Conservation (phyloP, 257 asterid genomes). For the Solanum clarkiae region DNA sequence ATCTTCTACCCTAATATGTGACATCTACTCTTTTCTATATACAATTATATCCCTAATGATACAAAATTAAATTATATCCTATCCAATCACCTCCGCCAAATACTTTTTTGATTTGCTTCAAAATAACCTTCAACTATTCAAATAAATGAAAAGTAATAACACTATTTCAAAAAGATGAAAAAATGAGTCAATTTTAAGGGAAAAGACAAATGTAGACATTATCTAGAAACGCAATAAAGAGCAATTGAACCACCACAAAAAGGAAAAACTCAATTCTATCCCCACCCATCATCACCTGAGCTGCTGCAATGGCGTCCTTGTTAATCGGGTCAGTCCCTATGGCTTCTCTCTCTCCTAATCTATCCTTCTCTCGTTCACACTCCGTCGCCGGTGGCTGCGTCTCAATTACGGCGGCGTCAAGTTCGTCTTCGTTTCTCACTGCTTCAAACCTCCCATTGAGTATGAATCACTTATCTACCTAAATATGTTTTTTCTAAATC, state of each 20-base stretch:
- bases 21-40: too few relatives aligned
- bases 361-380: constrained; percentile 43
- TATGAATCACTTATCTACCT: constrained; percentile 15
- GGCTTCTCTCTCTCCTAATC: constrained; percentile 26
- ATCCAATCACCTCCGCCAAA: too few relatives aligned
- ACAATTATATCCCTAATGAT: too few relatives aligned
- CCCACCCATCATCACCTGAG: background rate
- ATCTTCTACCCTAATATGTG: too few relatives aligned
- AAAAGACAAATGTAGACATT: background rate
- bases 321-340: constrained; percentile 50
- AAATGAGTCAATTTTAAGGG: background rate
- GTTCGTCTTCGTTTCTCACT: constrained; percentile 7
- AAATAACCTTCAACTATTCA: background rate
- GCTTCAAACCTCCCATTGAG: constrained; percentile 41
- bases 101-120: too few relatives aligned
- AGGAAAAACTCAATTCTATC: background rate
- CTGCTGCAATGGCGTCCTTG: constrained; percentile 51
- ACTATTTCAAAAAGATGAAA: too few relatives aligned
- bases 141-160: too few relatives aligned
- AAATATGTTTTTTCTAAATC: too few relatives aligned
- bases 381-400: constrained; percentile 16
- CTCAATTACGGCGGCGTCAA: constrained; percentile 17
- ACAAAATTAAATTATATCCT: too few relatives aligned
- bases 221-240: background rate
- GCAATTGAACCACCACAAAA: background rate